A percentile compares a stretch with the other conserved stretches of the same genome.
Evolutionary conservation across 1,139 yeast species (phyloP).

Genomic region (Saccharomyces hybrid): DNA sequence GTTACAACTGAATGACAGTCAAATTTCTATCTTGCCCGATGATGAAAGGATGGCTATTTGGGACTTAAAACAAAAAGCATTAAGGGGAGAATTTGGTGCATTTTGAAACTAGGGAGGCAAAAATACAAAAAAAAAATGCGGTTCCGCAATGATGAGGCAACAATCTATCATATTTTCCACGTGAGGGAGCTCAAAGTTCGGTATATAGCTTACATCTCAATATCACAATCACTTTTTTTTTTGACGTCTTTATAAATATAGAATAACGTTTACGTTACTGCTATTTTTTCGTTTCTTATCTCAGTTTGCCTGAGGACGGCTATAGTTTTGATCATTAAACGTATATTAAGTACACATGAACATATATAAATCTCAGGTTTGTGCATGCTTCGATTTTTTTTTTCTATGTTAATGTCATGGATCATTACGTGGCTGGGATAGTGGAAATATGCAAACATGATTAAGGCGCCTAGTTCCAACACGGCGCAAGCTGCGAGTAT

Average conservation of each 20-base stretch:
- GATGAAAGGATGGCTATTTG: constrained; percentile 40
- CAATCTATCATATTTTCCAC: not conserved
- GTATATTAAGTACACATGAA: not conserved
- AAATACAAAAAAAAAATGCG: constrained; percentile 10
- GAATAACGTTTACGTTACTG: not conserved
- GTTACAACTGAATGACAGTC: constrained; percentile 54
- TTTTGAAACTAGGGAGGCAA: not conserved
- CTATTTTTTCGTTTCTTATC: not conserved
- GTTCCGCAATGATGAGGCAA: not conserved
- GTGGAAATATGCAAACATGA: not conserved
- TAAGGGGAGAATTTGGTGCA: constrained; percentile 30
- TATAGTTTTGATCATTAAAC: not conserved
- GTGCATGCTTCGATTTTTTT: not conserved
- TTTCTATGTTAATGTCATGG: not conserved
- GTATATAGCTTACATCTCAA: not conserved
- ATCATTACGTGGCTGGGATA: not conserved
- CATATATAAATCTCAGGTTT: not conserved
- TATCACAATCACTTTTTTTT: not conserved
- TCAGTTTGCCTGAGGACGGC: not conserved
- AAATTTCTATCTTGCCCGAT: constrained; percentile 51
- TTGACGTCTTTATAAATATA: not conserved
- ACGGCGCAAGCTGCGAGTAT: not conserved
- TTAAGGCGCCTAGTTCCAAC: not conserved
- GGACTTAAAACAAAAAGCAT: constrained; percentile 31
- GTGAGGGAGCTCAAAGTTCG: not conserved